Base-by-base conservation (phyloP, 345 rosid genomes). In the Hirschfeldia incana region DNA sequence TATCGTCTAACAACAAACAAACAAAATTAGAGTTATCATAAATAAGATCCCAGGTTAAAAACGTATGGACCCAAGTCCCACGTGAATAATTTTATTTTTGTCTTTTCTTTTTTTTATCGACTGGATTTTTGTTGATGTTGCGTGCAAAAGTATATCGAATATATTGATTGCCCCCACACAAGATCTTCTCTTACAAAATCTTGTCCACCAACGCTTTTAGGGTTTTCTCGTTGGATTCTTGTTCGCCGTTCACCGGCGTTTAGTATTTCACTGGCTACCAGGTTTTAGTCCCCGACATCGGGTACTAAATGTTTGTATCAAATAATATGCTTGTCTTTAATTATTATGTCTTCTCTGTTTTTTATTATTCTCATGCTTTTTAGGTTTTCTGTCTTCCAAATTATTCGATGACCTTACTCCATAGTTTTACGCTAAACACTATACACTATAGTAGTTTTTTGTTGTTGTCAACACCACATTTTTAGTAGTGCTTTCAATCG, bases 51-150 rank as follows among this genome's bases (percentile, higher is more conserved):
- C 74, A 73, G 77, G 78, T 67, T 77, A 73, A 79, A 72, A 73
- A 58, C 78, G 73, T 58, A 79, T 73, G 82, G 82, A 79, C 82
- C 78, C 65, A 67, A 73, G 58, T 73, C 74, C 76, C 78, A 73
- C 59, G 78, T 79, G 74, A 73, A 44, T 21, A 3, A 7, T 44
- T 69, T 58, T 58, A 58, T 21, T 58, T 59, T 77, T 53, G 3
- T 72, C 33, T 65, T 36, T 42, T 42, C 10, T 42, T 42, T 12
- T 46, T 16, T 46, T 46, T 67, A 61, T 74, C 49, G 59, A 68
- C 70, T 79, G 46, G 55, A 62, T 37, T 80, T 75, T 29, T 37
- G 55, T 69, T 73, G 70, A 74, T 62, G 78, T 79, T 67, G 15
- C 13, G 46, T 78, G 70, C 76, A 69, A 74, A 74, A 80, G 83